A percentile compares a stretch with the other conserved stretches of the same genome.
Conservation (phyloP, 108 stramenopile species). For the Parietichytrium sp. region DNA sequence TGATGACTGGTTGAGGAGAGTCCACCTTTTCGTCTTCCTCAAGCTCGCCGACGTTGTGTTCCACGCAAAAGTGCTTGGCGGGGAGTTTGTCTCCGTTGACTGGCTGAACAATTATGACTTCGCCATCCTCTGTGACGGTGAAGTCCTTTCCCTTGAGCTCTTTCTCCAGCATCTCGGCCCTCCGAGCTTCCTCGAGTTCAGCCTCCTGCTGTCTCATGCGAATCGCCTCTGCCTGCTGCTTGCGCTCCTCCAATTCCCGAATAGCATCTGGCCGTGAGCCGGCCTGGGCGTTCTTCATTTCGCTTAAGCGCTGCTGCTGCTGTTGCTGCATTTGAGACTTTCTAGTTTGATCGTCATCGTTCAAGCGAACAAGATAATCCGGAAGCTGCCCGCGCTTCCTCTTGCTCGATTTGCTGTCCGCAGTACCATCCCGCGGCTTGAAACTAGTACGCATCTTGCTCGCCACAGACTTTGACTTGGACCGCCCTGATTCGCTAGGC, state of each 20-base stretch:
- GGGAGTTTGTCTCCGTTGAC: slow-evolving; percentile 12
- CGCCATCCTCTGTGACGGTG: background rate
- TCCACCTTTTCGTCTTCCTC: slow-evolving; percentile 4
- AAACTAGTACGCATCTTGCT: slow-evolving; percentile 33
- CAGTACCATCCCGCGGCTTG: background rate
- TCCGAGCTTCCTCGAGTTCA: background rate
- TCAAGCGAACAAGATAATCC: background rate
- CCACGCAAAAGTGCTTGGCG: background rate
- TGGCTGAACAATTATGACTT: background rate
- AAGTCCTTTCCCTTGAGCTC: slow-evolving; percentile 3
- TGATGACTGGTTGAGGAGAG: no score
- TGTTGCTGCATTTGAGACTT: background rate
- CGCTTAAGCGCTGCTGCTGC: background rate
- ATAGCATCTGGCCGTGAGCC: background rate
- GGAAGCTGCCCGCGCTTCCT: slow-evolving; percentile 4
- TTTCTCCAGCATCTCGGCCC: slow-evolving; percentile 1
- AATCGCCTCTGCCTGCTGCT: background rate
- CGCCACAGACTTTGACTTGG: background rate
- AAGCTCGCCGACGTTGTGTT: background rate
- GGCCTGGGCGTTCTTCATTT: background rate
- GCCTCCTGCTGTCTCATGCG: background rate
- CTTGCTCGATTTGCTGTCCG: background rate
- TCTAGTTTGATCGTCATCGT: background rate
- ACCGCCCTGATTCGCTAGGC: slow-evolving; percentile 21
- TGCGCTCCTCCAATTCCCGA: slow-evolving; percentile 21